Base-by-base conservation (phyloP, 2,329 filamentous ascomycete species). In the Sporothrix mexicana region DNA sequence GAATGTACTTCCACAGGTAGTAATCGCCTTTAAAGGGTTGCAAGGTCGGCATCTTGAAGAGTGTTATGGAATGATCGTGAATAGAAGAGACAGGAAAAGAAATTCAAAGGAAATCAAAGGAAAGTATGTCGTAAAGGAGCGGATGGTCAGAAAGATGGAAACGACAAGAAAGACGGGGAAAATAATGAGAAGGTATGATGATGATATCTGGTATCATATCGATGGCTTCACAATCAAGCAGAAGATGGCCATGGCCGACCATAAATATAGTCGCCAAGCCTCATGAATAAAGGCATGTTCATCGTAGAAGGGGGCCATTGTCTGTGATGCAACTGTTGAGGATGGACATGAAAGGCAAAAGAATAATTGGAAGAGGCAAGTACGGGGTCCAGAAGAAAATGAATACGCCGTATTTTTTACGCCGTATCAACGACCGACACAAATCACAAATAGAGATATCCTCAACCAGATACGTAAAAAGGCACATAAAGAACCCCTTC, bases 1-100 rank as follows among this genome's bases (percentile, higher is more conserved):
- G 72, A 23, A 73, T 55, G 43, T 73, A 73, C 51, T 62, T 47
- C 72, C 72, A 73, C 41, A 73, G 43, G 36, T 66, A 70, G 7
- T 67, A 61, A 13, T 23, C 25, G 7, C 25, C 47, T 5, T 43
- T 12, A 41, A 8, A 70, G 1, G 25, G 23, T 17, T 70, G 17
- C 17, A 70, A 25, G 15, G 71, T 72, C 13, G 71, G 61, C 72
- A 70, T 70, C 20, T 55, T 53, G 67, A 69, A 13, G 36, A 25
- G 20, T n/a, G 20, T 47, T 9, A 43, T 36, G 49, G 15, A 55
- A 57, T 20, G 47, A 23, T 57, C 23, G 12, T 10, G 25, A 30
- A 45, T 20, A 69, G 49, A 36, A 45, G 20, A 20, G 49, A 66
- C 41, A 64, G 9, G 36, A n/a, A 51, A 70, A 10, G 7, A 13